Base-by-base conservation (phyloP, 352 stramenopile genomes). In the Pythium phragmitis region DNA sequence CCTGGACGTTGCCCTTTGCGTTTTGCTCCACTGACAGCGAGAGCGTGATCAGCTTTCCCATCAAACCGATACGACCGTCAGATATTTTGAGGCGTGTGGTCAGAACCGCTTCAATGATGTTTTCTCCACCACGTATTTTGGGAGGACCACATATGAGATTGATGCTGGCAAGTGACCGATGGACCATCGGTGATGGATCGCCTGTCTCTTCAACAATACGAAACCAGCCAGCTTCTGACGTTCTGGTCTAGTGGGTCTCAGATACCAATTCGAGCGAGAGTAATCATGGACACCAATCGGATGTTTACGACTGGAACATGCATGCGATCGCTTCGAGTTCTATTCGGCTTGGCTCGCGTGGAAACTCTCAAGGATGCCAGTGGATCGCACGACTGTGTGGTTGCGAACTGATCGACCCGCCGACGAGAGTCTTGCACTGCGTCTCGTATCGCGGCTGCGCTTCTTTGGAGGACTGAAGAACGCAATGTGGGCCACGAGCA, bases 401-500 rank as follows among this genome's bases (percentile, higher is more conserved):
- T n/a, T 33, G 11, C 21, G 45, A 7, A 50, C 19, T 4, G 45
- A 50, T 5, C 9, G 45, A 17, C 45, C 45, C 7, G 17, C 19
- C 7, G 45, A 50, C 9, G 45, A 50, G 45, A n/a, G n/a, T 21
- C 1, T 48, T n/a, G 14, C 7, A 48, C 42, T 48, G n/a, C 42
- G 45, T 12, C 4, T 30, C 19, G n/a, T 50, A 19, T 21, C 21
- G 49, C 37, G 34, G 5, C 26, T 30, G 16, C 50, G 23, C 52
- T 58, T 9, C 34, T 39, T 58, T 7, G 37, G 36, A 12, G 48
- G 23, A 34, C 61, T 69, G 47, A 69, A 64, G 14, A 39, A 21
- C 13, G 33, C 21, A 41, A 72, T 58, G 47, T 72, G 59, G 12
- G 39, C 58, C 4, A 62, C 55, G 4, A 72, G 39, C 23, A 68